phyloP scores from a whole-genome alignment of 257 asterid species.

The Solanum bulbocastanum region DNA sequence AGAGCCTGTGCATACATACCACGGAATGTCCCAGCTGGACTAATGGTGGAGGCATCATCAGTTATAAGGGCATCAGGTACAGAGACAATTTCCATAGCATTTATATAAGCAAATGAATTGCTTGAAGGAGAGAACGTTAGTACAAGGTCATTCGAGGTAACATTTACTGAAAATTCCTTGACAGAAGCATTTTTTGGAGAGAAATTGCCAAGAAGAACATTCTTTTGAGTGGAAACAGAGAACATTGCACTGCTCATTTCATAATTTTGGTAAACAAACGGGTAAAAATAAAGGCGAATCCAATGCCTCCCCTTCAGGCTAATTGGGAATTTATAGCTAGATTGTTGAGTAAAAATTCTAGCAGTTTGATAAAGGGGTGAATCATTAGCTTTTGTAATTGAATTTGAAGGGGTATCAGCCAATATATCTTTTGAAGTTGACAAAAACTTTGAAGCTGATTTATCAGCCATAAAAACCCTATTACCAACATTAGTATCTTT shows the following conservation, averaged over 20 bases:
- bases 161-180: slow-evolving; percentile 47
- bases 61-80: slow-evolving; percentile 43
- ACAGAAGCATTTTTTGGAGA: slow-evolving; percentile 14
- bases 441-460: slow-evolving; percentile 20
- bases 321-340: slow-evolving; percentile 27
- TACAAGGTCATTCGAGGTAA: slow-evolving; percentile 27
- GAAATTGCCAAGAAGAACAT: slow-evolving; percentile 30
- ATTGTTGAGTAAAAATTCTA: slow-evolving; percentile 17
- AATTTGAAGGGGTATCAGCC: slow-evolving; percentile 20
- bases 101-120: slow-evolving; percentile 50
- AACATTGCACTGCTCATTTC: slow-evolving; percentile 22
- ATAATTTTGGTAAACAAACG: slow-evolving; percentile 16
- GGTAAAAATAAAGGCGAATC: slow-evolving; percentile 42
- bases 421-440: slow-evolving; percentile 20
- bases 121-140: slow-evolving; percentile 37
- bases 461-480: slow-evolving; percentile 24
- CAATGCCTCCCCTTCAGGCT: slow-evolving; percentile 23
- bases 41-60: slow-evolving; percentile 39
- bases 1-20: slow-evolving; percentile 42
- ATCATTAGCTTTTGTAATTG: background rate
- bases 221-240: slow-evolving; percentile 25
- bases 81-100: slow-evolving; percentile 67
- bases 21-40: slow-evolving; percentile 28
- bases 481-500: slow-evolving; percentile 14
- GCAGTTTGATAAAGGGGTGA: slow-evolving; percentile 30